Evolutionary conservation across 805 yeast species (phyloP), one percentile per base, ranked within the genome.

Genomic region (Lachancea kluyveri): DNA sequence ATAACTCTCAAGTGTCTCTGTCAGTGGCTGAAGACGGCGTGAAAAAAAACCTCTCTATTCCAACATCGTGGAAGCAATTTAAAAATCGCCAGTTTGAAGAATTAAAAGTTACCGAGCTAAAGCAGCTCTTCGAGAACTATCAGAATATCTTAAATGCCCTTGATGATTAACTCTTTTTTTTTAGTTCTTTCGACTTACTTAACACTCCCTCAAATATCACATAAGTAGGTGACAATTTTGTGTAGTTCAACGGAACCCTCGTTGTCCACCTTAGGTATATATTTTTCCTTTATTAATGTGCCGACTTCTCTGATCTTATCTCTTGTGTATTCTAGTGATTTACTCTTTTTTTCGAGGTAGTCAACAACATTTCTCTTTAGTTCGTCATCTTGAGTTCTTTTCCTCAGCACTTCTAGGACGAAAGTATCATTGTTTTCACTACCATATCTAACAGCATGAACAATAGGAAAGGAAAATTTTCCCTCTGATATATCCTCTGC

Each of bases 401-500:
- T 64, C 36, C 62, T 64, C 34, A 80, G 53, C n/a, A 77, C 74
- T 28, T 67, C 65, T 32, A 67, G 40, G 8, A 77, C 36, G 11
- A 34, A 15, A n/a, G 39, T 50, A 31, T 67, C 68, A 33, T 60
- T 55, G 30, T 65, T 63, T 1, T 46, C 40, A 2, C 46, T 39
- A 28, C 62, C 63, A 21, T 50, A 45, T 12, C 62, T 48, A 2
- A 80, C 56, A 4, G 78, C 68, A 54, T 85, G 92, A 11, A 88
- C 70, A 2, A 88, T 75, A 0, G 96, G 96, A 41, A 84, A 81
- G 1, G 95, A 84, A 38, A 81, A 73, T 56, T 87, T 88, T 0
- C 96, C 96, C 53, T 88, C 96, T 0, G 86, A 74, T 18, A 88
- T 68, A 50, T 88, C 97, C 46, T 88, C 96, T 32, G 85, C 75